A percentile compares a stretch with the other conserved stretches of the same genome.
These are phyloP conservation scores for Lophiotrema nucula DNA, from an alignment of 495 filamentous ascomycete genomes.

Conservation along the genomic window DNA sequence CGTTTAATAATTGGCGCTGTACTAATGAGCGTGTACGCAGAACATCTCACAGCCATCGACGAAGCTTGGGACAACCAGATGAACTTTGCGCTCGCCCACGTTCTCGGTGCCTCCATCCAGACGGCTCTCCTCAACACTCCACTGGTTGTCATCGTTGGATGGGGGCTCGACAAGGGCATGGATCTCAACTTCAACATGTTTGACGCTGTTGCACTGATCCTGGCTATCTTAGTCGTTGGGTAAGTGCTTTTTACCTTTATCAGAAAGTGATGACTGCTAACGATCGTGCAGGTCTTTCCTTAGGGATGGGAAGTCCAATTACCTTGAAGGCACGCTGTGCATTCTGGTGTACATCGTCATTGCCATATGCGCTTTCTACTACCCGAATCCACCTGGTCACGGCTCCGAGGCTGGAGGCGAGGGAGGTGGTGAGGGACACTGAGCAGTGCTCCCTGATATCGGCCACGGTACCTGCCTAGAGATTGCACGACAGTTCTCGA, in stretches of 20 bases:
- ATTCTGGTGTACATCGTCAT: constrained; percentile 67
- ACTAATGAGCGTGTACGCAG: constrained; percentile 36
- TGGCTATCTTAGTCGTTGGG: constrained; percentile 76
- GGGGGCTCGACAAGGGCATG: constrained; percentile 71
- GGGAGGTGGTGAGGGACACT: neutral
- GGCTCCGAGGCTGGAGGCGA: constrained; percentile 1
- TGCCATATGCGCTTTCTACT: constrained; percentile 60
- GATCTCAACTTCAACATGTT: constrained; percentile 85
- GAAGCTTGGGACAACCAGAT: constrained; percentile 86
- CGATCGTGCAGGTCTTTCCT: no score
- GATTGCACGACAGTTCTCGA: neutral
- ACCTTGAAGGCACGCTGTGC: constrained; percentile 55
- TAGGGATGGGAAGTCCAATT: constrained; percentile 48
- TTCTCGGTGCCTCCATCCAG: constrained; percentile 83
- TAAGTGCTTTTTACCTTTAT: no score
- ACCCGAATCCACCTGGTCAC: constrained; percentile 50
- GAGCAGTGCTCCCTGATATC: neutral
- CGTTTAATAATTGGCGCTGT: neutral
- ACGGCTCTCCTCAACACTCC: constrained; percentile 88
- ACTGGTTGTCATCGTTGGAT: constrained; percentile 78
- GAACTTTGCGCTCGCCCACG: constrained; percentile 90
- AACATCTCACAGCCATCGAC: constrained; percentile 86
- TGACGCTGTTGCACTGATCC: constrained; percentile 80
- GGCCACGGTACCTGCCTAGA: no score
- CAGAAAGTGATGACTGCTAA: no score